Conservation (phyloP, 768 basidiomycete species). For the Tulasnella sp. region DNA sequence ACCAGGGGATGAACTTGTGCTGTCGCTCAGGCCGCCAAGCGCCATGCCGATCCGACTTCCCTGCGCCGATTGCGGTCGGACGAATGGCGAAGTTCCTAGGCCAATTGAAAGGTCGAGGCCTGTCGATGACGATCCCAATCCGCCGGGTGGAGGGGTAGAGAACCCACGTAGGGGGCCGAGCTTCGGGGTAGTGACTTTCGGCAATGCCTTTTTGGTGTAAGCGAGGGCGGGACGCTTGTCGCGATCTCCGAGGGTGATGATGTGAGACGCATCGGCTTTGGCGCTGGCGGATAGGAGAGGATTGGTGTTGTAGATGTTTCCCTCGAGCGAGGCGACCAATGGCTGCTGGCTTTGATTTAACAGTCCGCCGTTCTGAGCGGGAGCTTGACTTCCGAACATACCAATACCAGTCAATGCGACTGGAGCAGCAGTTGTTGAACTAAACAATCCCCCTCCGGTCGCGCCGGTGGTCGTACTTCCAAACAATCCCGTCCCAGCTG, state of each 20-base stretch:
- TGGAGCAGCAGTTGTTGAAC: constrained; percentile 35
- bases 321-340: constrained; percentile 82
- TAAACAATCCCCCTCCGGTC: constrained; percentile 41
- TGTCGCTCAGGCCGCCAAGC: constrained; percentile 23
- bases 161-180: constrained; percentile 38
- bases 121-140: constrained; percentile 30
- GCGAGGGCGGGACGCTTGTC: constrained; percentile 35
- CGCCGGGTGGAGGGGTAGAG: constrained; percentile 35
- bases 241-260: constrained; percentile 31
- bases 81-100: not conserved
- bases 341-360: constrained; percentile 45
- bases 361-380: constrained; percentile 8
- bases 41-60: constrained; percentile 22
- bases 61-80: not conserved
- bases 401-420: constrained; percentile 47
- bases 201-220: constrained; percentile 28
- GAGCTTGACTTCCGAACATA: constrained; percentile 40
- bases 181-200: constrained; percentile 33
- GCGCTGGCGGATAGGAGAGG: constrained; percentile 40
- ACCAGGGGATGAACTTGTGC: constrained; percentile 1
- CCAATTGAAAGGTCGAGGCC: not conserved
- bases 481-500: constrained; percentile 20
- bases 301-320: constrained; percentile 48
- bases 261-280: constrained; percentile 31
- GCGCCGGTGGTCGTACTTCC: not conserved